Percentiles rank a stretch among this genome's conserved stretches.
Conservation (phyloP, 495 filamentous ascomycete species). For the Penicillium soppii region DNA sequence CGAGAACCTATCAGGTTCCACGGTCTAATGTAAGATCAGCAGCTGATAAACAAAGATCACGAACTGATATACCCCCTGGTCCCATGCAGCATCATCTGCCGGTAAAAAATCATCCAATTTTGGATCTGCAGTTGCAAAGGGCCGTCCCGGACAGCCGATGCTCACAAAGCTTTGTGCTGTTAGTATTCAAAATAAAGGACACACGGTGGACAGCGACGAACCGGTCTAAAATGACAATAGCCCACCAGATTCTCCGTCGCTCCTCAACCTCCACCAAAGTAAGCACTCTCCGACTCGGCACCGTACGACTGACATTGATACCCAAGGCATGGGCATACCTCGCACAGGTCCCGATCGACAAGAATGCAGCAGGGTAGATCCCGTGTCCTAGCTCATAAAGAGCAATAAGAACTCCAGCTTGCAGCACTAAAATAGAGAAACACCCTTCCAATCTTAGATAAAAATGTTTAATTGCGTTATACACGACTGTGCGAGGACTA, state of each 20-base stretch:
- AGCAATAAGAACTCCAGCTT: conserved; percentile 31
- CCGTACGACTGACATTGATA: conserved; percentile 36
- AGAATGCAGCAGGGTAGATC: conserved; percentile 36
- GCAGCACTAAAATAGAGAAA: conserved; percentile 37
- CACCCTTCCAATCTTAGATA: conserved; percentile 37
- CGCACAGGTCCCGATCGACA: conserved; percentile 34
- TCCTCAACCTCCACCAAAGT: conserved; percentile 27
- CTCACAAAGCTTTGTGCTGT: conserved; percentile 33
- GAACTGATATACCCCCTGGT: conserved; percentile 16
- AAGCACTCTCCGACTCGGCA: conserved; percentile 13
- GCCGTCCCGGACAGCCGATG: conserved; percentile 43
- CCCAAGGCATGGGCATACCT: conserved; percentile 44
- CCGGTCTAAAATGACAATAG: not conserved
- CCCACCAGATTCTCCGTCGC: not conserved
- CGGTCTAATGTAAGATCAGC: conserved; percentile 9
- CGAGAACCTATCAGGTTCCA: conserved; percentile 6
- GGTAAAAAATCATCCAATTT: conserved; percentile 37
- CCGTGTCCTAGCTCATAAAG: conserved; percentile 38
- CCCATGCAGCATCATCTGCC: conserved; percentile 45
- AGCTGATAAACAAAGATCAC: not conserved
- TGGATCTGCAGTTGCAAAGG: conserved; percentile 42
- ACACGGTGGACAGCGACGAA: conserved; percentile 13
- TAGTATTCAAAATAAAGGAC: conserved; percentile 1
- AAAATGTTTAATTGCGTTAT: conserved; percentile 43
- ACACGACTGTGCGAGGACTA: conserved; percentile 34